Percentiles rank a stretch among this genome's conserved stretches.
These are phyloP conservation scores for Rhizopus microsporus DNA, from an alignment of 371 early-diverging fungal species.

Conservation along the genomic window DNA sequence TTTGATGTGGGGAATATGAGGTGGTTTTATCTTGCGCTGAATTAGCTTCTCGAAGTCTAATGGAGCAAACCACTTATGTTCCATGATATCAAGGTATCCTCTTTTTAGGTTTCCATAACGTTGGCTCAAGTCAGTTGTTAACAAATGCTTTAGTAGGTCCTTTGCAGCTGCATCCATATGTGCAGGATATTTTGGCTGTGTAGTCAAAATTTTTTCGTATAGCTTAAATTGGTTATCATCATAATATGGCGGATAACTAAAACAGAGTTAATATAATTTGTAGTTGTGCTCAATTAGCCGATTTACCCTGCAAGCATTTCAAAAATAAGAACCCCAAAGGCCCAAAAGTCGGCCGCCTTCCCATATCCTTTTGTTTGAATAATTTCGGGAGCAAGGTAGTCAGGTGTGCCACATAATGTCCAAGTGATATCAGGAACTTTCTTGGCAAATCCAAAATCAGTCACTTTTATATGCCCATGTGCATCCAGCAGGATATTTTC, in stretches of 20 bases:
- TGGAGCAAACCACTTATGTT: slow-evolving; percentile 85
- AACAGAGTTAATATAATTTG: background rate
- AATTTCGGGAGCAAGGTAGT: slow-evolving; percentile 97
- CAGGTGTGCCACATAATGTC: slow-evolving; percentile 97
- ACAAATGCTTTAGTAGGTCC: slow-evolving; percentile 88
- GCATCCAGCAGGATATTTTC: slow-evolving; percentile 82
- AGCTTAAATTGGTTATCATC: slow-evolving; percentile 89
- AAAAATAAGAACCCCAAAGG: slow-evolving; percentile 94
- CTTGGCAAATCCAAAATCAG: slow-evolving; percentile 96
- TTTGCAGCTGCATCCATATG: slow-evolving; percentile 87
- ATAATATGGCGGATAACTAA: slow-evolving; percentile 85
- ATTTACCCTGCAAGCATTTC: slow-evolving; percentile 64
- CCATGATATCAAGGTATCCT: slow-evolving; percentile 80
- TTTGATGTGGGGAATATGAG: slow-evolving; percentile 78
- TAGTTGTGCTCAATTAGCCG: background rate
- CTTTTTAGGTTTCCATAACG: slow-evolving; percentile 89
- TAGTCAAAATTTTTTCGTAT: slow-evolving; percentile 92
- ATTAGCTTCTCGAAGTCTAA: slow-evolving; percentile 72
- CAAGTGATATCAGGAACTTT: slow-evolving; percentile 56
- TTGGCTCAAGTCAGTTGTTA: slow-evolving; percentile 86
- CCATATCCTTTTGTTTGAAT: slow-evolving; percentile 96
- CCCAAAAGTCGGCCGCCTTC: slow-evolving; percentile 97
- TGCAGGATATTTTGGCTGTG: slow-evolving; percentile 86
- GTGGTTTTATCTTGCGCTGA: slow-evolving; percentile 66
- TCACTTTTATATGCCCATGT: slow-evolving; percentile 88